Evolutionary conservation across 2,329 filamentous ascomycete species (phyloP).

Genomic region (Aspergillus puulaauensis): DNA sequence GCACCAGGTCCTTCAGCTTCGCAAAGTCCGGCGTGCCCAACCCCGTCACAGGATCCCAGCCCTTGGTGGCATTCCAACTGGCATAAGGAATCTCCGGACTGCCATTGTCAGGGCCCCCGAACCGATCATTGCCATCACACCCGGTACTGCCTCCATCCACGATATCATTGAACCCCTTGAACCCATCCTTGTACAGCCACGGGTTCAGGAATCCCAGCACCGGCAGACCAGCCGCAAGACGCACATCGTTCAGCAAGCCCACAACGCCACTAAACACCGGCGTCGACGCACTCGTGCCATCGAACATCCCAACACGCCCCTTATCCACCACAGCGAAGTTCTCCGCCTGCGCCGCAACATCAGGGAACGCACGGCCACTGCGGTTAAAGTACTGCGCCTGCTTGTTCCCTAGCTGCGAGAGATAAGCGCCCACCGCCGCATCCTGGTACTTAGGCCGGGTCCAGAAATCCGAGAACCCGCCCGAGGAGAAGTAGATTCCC

Average conservation of each 20-base stretch:
- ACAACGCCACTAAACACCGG: constrained; percentile 61
- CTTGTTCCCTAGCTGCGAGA: constrained; percentile 25
- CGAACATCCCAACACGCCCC: constrained; percentile 26
- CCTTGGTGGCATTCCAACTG: constrained; percentile 51
- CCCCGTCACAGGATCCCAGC: constrained; percentile 54
- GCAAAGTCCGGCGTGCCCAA: constrained; percentile 37
- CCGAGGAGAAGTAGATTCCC: constrained; percentile 42
- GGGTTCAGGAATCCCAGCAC: constrained; percentile 61
- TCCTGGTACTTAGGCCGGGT: constrained; percentile 34
- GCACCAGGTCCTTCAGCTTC: background rate
- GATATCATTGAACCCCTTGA: constrained; percentile 49
- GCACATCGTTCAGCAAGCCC: constrained; percentile 62
- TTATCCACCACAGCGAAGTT: constrained; percentile 34
- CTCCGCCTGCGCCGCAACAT: constrained; percentile 39
- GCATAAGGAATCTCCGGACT: constrained; percentile 45
- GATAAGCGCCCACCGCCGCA: constrained; percentile 36
- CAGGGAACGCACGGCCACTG: constrained; percentile 40
- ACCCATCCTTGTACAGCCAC: constrained; percentile 53
- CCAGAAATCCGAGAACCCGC: constrained; percentile 43
- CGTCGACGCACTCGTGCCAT: constrained; percentile 51
- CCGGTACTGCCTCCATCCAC: constrained; percentile 47
- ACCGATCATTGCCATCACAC: constrained; percentile 46
- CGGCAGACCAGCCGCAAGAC: constrained; percentile 50
- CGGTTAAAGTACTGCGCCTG: constrained; percentile 33
- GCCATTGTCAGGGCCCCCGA: constrained; percentile 39